phyloP scores from a whole-genome alignment of 2,329 filamentous ascomycete genomes.

The Penicillium decumbens region DNA sequence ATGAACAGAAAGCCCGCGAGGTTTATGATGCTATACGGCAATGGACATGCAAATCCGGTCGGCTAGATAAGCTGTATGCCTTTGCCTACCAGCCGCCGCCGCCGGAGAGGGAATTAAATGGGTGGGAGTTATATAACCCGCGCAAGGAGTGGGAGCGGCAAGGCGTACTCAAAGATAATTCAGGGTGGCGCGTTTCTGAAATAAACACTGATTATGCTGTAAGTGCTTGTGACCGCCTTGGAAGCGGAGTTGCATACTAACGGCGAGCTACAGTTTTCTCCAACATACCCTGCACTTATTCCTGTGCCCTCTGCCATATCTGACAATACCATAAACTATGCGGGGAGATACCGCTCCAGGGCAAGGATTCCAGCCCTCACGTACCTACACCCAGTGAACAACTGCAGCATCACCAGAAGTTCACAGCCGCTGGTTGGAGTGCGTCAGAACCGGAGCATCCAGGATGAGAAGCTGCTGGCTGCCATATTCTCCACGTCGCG shows the following conservation, averaged over 20 bases:
- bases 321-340: conserved; percentile 95
- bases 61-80: conserved; percentile 84
- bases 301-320: conserved; percentile 85
- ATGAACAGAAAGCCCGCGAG: conserved; percentile 70
- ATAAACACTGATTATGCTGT: conserved; percentile 83
- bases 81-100: conserved; percentile 76
- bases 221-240: conserved; percentile 16
- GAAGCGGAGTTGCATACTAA: conserved; percentile 20
- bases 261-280: conserved; percentile 59
- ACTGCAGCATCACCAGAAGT: conserved; percentile 91
- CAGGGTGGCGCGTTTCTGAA: conserved; percentile 80
- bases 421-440: conserved; percentile 88
- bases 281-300: conserved; percentile 82
- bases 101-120: conserved; percentile 68
- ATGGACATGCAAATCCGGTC: conserved; percentile 74
- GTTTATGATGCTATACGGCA: conserved; percentile 81
- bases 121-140: conserved; percentile 81
- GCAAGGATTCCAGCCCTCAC: conserved; percentile 83
- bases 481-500: conserved; percentile 80
- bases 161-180: conserved; percentile 76
- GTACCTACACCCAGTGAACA: conserved; percentile 94
- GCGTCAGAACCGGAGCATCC: conserved; percentile 80
- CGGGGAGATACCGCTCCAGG: conserved; percentile 80
- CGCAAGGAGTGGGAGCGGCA: conserved; percentile 80
- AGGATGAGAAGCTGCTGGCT: conserved; percentile 89